Evolutionary conservation across 2,329 filamentous ascomycete species (phyloP).

Genomic region (Aaosphaeria pasadenensis): DNA sequence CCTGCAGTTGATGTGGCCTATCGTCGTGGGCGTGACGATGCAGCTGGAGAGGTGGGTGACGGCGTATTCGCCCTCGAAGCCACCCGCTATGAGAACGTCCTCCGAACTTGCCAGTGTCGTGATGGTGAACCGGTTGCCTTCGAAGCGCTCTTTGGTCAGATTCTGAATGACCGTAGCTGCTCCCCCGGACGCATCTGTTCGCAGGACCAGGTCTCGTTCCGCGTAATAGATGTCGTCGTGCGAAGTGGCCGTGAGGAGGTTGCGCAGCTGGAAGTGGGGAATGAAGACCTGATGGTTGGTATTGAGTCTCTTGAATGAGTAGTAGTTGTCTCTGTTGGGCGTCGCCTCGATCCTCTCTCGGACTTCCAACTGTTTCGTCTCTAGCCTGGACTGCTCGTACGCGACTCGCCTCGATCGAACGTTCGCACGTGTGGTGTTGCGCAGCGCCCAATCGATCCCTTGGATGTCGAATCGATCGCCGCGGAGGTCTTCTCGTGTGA

Average conservation of each 20-base stretch:
- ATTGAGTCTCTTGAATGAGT: constrained; percentile 49
- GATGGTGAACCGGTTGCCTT: constrained; percentile 44
- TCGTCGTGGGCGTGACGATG: constrained; percentile 30
- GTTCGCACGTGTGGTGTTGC: constrained; percentile 23
- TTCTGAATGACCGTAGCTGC: constrained; percentile 47
- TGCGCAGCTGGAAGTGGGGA: constrained; percentile 59
- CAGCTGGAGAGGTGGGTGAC: constrained; percentile 42
- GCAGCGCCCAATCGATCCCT: constrained; percentile 36
- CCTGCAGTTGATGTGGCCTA: constrained; percentile 49
- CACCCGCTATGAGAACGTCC: constrained; percentile 53
- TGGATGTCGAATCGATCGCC: constrained; percentile 37
- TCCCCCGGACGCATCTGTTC: constrained; percentile 47
- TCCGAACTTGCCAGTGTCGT: constrained; percentile 52
- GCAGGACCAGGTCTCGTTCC: constrained; percentile 45
- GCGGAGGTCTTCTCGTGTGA: constrained; percentile 28
- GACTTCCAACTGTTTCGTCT: background rate
- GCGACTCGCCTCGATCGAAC: constrained; percentile 22
- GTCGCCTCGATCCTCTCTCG: constrained; percentile 13
- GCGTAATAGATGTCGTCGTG: constrained; percentile 57
- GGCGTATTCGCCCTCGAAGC: constrained; percentile 58
- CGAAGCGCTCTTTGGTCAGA: constrained; percentile 40
- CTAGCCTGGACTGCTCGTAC: constrained; percentile 13
- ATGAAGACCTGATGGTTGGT: constrained; percentile 49
- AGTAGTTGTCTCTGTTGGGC: constrained; percentile 44
- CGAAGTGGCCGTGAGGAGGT: constrained; percentile 53